These are phyloP conservation scores for Trypanosoma mega DNA, from an alignment of 208 protist genomes.

Conservation along the genomic window DNA sequence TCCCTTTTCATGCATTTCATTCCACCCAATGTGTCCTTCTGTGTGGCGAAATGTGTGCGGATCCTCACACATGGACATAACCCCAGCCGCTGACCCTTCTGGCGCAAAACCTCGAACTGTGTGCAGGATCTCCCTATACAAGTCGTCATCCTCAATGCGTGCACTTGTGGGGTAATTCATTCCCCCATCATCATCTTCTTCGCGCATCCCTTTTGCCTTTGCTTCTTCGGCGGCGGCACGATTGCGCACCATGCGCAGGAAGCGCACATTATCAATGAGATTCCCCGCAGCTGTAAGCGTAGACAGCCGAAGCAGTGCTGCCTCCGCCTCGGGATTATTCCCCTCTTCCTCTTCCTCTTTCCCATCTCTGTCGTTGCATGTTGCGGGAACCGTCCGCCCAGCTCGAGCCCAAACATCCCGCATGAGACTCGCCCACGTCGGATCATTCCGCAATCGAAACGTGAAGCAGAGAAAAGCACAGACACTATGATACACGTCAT, in stretches of 20 bases:
- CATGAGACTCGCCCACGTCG: slow-evolving; percentile 62
- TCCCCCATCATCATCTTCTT: neutral
- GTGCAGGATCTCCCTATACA: slow-evolving; percentile 50
- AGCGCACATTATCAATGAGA: slow-evolving; percentile 58
- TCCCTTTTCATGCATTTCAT: slow-evolving; percentile 33
- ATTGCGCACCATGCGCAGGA: slow-evolving; percentile 39
- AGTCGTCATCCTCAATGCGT: slow-evolving; percentile 26
- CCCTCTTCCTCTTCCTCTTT: neutral
- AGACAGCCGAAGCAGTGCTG: slow-evolving; percentile 37
- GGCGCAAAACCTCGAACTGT: slow-evolving; percentile 47
- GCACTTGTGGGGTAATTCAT: slow-evolving; percentile 30
- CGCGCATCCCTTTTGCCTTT: neutral
- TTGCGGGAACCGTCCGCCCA: neutral
- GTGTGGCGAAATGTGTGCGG: slow-evolving; percentile 37
- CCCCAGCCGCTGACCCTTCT: slow-evolving; percentile 34
- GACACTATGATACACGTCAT: slow-evolving; percentile 53
- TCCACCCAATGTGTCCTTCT: slow-evolving; percentile 63
- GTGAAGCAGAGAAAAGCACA: slow-evolving; percentile 41
- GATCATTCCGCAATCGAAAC: slow-evolving; percentile 56
- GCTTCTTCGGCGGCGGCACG: slow-evolving; percentile 8
- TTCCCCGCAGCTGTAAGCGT: slow-evolving; percentile 40
- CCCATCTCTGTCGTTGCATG: too few relatives aligned
- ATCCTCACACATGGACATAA: slow-evolving; percentile 56
- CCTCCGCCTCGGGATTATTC: slow-evolving; percentile 17
- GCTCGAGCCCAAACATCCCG: slow-evolving; percentile 46